phyloP scores from a whole-genome alignment of 257 asterid species.

The Lantana camara region DNA sequence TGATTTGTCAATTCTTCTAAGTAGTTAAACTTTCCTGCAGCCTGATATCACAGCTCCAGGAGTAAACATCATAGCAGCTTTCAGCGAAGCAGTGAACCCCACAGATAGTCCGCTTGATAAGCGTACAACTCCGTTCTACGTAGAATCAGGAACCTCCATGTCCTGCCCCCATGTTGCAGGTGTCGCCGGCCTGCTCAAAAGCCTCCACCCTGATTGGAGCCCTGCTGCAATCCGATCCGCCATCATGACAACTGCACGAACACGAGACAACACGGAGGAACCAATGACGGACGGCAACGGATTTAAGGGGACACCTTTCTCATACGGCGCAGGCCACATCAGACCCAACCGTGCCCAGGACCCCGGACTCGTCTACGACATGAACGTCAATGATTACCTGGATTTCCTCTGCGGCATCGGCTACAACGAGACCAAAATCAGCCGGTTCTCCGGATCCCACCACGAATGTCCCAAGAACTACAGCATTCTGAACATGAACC shows the following conservation, averaged over 20 bases:
- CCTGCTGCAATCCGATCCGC: constrained; percentile 71
- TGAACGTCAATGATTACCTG: constrained; percentile 42
- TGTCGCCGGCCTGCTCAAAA: constrained; percentile 52
- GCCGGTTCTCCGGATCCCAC: not conserved
- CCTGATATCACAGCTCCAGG: constrained; percentile 84
- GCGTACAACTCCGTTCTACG: constrained; percentile 33
- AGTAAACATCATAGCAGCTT: constrained; percentile 59
- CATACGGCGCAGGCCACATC: constrained; percentile 60
- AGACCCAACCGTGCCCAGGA: constrained; percentile 61
- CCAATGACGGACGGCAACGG: constrained; percentile 29
- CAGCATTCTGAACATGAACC: constrained; percentile 43
- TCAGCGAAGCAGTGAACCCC: constrained; percentile 33
- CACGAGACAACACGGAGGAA: constrained; percentile 48
- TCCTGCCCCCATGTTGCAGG: constrained; percentile 79
- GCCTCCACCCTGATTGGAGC: constrained; percentile 63
- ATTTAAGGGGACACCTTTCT: constrained; percentile 39
- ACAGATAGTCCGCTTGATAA: constrained; percentile 27
- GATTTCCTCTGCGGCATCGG: constrained; percentile 65
- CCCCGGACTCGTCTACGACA: constrained; percentile 71
- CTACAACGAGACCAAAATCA: constrained; percentile 35
- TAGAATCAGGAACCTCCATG: constrained; percentile 59
- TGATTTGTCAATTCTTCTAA: too few relatives aligned
- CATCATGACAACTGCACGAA: constrained; percentile 61
- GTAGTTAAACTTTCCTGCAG: constrained; percentile 23
- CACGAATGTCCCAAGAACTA: constrained; percentile 43